phyloP scores from a whole-genome alignment of 352 stramenopile species.

The Discostella stelligera region DNA sequence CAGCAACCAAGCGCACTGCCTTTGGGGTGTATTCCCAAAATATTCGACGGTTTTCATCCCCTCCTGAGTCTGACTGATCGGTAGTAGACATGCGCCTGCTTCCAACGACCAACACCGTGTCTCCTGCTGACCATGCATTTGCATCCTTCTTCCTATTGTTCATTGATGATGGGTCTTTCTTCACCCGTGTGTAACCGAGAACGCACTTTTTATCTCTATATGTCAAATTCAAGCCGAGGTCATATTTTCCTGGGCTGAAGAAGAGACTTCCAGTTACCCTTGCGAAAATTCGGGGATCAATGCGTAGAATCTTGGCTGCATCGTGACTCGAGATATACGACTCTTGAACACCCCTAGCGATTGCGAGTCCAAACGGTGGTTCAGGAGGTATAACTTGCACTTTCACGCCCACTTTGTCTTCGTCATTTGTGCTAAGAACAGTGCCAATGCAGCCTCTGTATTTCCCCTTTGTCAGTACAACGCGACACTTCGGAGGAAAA shows the following conservation, averaged over 20 bases:
- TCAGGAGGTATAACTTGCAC: conserved; percentile 91
- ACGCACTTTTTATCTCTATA: conserved; percentile 85
- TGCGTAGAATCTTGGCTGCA: conserved; percentile 88
- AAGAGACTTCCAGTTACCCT: conserved; percentile 91
- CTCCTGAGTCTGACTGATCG: conserved; percentile 48
- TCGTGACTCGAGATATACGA: conserved; percentile 84
- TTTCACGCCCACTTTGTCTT: conserved; percentile 86
- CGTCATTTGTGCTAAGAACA: conserved; percentile 82
- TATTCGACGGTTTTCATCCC: conserved; percentile 60
- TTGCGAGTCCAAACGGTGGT: conserved; percentile 94
- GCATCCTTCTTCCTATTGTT: conserved; percentile 53
- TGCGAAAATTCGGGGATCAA: conserved; percentile 89
- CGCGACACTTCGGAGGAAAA: conserved; percentile 87
- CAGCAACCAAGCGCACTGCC: conserved; percentile 90
- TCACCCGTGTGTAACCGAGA: conserved; percentile 88
- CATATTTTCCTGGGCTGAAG: conserved; percentile 89
- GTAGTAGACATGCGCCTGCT: conserved; percentile 69
- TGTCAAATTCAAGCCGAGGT: conserved; percentile 91
- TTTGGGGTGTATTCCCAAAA: conserved; percentile 96
- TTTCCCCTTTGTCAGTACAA: conserved; percentile 87
- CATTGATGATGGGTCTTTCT: conserved; percentile 42
- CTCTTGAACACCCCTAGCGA: conserved; percentile 90
- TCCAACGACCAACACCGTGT: conserved; percentile 91
- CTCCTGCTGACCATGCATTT: conserved; percentile 87
- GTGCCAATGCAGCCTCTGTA: conserved; percentile 89